Evolutionary conservation across 257 asterid species (phyloP).

Genomic region (Lavandula angustifolia): DNA sequence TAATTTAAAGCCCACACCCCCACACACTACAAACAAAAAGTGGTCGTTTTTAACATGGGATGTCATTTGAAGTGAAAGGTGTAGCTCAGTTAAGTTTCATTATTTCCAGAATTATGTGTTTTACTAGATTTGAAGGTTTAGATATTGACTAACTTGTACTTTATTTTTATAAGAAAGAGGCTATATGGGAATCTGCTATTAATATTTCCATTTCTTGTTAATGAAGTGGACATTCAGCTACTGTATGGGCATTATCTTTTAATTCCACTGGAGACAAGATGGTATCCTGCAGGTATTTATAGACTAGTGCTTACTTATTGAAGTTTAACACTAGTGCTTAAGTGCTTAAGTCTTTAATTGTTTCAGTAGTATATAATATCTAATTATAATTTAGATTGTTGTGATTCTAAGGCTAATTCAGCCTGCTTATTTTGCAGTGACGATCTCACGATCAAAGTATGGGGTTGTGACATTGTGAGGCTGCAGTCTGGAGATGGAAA

Average conservation of each 20-base stretch:
- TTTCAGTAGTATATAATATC: conserved; percentile 4
- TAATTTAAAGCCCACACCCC: not conserved
- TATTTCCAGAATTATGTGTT: conserved; percentile 17
- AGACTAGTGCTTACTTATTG: conserved; percentile 16
- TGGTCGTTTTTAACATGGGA: not conserved
- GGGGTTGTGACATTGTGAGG: conserved; percentile 57
- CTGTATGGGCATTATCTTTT: conserved; percentile 87
- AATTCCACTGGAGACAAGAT: conserved; percentile 74
- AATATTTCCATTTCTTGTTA: conserved; percentile 6
- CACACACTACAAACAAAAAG: no score
- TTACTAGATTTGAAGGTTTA: not conserved
- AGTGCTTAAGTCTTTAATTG: conserved; percentile 12
- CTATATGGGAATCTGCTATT: conserved; percentile 16
- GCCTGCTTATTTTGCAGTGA: conserved; percentile 58
- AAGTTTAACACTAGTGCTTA: not conserved
- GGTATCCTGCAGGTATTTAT: conserved; percentile 88
- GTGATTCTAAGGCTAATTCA: conserved; percentile 25
- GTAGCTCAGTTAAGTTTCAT: conserved; percentile 10
- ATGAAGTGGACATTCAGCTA: conserved; percentile 83
- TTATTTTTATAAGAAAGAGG: conserved; percentile 17
- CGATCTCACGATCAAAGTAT: conserved; percentile 83
- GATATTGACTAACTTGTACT: not conserved
- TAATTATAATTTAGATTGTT: conserved; percentile 8
- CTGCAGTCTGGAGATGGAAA: conserved; percentile 53
- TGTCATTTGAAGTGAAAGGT: not conserved